Evolutionary conservation across 2,329 filamentous ascomycete species (phyloP).

Genomic region (Fusarium penzigii): DNA sequence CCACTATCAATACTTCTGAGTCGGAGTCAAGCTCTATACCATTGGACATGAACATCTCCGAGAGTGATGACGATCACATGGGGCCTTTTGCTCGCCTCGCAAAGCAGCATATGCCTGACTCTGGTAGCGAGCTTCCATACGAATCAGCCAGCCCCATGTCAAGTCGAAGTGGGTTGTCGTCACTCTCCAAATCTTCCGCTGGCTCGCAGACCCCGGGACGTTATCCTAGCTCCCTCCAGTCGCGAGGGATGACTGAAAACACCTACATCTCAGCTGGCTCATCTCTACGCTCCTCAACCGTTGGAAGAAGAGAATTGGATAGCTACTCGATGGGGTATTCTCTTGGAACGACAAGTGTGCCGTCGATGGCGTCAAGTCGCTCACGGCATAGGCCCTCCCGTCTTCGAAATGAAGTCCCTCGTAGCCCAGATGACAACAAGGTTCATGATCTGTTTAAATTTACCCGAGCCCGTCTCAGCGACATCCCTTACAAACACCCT

Average conservation of each 20-base stretch:
- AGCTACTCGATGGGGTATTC: conserved; percentile 54
- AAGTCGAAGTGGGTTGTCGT: conserved; percentile 63
- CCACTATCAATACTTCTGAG: conserved; percentile 52
- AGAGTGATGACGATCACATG: conserved; percentile 75
- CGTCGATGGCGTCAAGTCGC: conserved; percentile 51
- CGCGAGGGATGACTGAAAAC: conserved; percentile 59
- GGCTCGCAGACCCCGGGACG: conserved; percentile 54
- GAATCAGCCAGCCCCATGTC: conserved; percentile 69
- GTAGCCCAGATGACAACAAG: conserved; percentile 72
- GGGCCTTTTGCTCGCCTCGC: conserved; percentile 76
- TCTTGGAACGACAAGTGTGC: conserved; percentile 36
- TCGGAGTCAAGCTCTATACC: conserved; percentile 57
- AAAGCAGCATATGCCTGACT: conserved; percentile 63
- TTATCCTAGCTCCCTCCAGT: conserved; percentile 53
- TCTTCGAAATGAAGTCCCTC: conserved; percentile 76
- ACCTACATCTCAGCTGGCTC: conserved; percentile 68
- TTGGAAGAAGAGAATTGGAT: conserved; percentile 44
- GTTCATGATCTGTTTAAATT: conserved; percentile 83
- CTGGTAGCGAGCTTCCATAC: conserved; percentile 59
- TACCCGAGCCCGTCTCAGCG: conserved; percentile 75
- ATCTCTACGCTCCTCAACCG: conserved; percentile 44
- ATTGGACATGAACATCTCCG: conserved; percentile 61
- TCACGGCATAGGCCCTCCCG: conserved; percentile 61
- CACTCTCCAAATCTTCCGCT: conserved; percentile 54
- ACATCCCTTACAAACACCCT: conserved; percentile 78